A percentile compares a stretch with the other conserved stretches of the same genome.
Evolutionary conservation across 495 filamentous ascomycete genomes (phyloP).

Genomic region (Talaromyces borbonicus): DNA sequence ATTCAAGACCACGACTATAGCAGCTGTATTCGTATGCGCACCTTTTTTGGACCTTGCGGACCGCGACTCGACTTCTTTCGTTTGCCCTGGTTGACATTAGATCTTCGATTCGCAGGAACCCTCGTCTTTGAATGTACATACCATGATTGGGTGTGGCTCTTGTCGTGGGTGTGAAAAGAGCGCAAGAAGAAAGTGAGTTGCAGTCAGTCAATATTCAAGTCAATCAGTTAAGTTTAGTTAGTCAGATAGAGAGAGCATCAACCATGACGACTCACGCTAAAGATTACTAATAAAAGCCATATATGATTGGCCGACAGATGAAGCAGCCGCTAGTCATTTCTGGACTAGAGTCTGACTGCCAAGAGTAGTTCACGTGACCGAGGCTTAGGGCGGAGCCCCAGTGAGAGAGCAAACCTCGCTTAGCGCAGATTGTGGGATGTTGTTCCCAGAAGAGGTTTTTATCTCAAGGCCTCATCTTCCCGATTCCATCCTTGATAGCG

Average conservation of each 20-base stretch:
- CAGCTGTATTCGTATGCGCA: slow-evolving; percentile 20
- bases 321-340: background rate
- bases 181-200: too few relatives aligned
- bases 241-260: too few relatives aligned
- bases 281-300: background rate
- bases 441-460: slow-evolving; percentile 1
- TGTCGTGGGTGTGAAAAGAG: too few relatives aligned
- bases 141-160: too few relatives aligned
- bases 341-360: background rate
- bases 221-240: too few relatives aligned
- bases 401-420: slow-evolving; percentile 24
- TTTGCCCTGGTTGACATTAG: slow-evolving; percentile 57
- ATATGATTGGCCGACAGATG: too few relatives aligned
- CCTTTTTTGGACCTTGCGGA: slow-evolving; percentile 77
- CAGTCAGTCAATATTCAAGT: too few relatives aligned
- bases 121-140: too few relatives aligned
- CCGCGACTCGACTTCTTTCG: slow-evolving; percentile 88
- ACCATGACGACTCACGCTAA: background rate
- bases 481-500: slow-evolving; percentile 6
- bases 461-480: background rate
- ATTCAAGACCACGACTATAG: background rate
- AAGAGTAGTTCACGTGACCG: background rate
- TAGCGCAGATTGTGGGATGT: slow-evolving; percentile 41
- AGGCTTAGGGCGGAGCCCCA: slow-evolving; percentile 8
- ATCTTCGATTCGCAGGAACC: too few relatives aligned